Evolutionary conservation across 768 basidiomycete genomes (phyloP).

Genomic region (Psilocybe sp.): DNA sequence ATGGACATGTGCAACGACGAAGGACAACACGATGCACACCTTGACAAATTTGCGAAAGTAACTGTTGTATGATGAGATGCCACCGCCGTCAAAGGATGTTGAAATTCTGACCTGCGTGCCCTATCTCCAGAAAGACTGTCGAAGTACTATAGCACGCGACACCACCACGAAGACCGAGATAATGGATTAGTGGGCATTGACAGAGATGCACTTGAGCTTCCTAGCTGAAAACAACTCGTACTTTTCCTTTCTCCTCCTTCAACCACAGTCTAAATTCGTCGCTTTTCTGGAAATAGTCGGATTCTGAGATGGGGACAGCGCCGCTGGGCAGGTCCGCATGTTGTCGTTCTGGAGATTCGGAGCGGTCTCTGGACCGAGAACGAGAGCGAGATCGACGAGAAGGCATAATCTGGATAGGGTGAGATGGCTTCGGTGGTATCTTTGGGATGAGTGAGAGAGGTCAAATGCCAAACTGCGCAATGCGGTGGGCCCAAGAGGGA

Average conservation of each 20-base stretch:
- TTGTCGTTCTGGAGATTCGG: conserved; percentile 44
- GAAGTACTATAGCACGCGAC: conserved; percentile 57
- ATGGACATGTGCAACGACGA: not conserved
- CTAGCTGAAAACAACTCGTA: conserved; percentile 15
- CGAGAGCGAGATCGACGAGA: conserved; percentile 34
- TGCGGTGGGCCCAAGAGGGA: too few species aligned
- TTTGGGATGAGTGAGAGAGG: too few species aligned
- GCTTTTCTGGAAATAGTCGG: conserved; percentile 88
- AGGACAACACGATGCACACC: conserved; percentile 33
- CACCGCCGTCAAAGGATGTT: conserved; percentile 10
- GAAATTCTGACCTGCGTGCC: conserved; percentile 60
- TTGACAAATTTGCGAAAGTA: conserved; percentile 94
- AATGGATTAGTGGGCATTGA: not conserved
- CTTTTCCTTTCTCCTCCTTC: conserved; percentile 60
- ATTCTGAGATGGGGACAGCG: conserved; percentile 65
- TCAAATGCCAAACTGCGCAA: too few species aligned
- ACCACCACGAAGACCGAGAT: too few species aligned
- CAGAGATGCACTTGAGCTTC: not conserved
- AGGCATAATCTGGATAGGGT: conserved; percentile 21
- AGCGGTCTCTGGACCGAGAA: conserved; percentile 28
- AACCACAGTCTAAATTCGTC: conserved; percentile 88
- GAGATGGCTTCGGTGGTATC: too few species aligned
- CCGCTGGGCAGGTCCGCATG: conserved; percentile 47
- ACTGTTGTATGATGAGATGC: conserved; percentile 40
- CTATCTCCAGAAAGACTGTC: conserved; percentile 82